A percentile compares a stretch with the other conserved stretches of the same genome.
Evolutionary conservation across 2,329 filamentous ascomycete species (phyloP).

Genomic region (Arthrobotrys conoides): DNA sequence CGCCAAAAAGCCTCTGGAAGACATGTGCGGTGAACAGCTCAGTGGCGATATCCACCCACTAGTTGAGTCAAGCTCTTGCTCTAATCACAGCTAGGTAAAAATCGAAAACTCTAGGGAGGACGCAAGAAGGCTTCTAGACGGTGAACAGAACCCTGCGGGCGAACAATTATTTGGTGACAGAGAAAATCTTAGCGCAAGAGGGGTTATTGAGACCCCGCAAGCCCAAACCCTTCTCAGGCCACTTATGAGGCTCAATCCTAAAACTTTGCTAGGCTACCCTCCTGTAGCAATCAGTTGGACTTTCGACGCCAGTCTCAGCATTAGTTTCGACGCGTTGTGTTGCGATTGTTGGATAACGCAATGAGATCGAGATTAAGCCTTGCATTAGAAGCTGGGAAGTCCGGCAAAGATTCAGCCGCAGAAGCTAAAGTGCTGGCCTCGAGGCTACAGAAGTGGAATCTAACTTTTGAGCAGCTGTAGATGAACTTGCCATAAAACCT

Average conservation of each 20-base stretch:
- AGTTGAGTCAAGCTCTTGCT: neutral
- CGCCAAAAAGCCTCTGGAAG: neutral
- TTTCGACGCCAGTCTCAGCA: neutral
- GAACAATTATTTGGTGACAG: neutral
- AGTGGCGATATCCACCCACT: neutral
- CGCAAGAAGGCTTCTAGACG: neutral
- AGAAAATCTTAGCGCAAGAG: neutral
- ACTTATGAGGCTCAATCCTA: neutral
- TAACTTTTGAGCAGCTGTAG: neutral
- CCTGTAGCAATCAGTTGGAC: neutral
- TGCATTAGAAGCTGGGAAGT: neutral
- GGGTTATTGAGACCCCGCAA: neutral
- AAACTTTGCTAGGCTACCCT: neutral
- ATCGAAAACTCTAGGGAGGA: neutral
- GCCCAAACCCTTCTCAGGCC: neutral
- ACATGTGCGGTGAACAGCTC: neutral
- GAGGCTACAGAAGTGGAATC: neutral
- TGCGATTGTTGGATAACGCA: neutral
- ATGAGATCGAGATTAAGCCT: neutral
- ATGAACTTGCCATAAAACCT: neutral
- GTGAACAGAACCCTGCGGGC: neutral
- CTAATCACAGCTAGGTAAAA: neutral
- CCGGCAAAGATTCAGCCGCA: neutral
- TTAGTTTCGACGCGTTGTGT: neutral
- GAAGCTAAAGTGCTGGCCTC: neutral